Evolutionary conservation across 2,329 filamentous ascomycete genomes (phyloP).

Genomic region (Pseudocercospora pini-densiflorae): DNA sequence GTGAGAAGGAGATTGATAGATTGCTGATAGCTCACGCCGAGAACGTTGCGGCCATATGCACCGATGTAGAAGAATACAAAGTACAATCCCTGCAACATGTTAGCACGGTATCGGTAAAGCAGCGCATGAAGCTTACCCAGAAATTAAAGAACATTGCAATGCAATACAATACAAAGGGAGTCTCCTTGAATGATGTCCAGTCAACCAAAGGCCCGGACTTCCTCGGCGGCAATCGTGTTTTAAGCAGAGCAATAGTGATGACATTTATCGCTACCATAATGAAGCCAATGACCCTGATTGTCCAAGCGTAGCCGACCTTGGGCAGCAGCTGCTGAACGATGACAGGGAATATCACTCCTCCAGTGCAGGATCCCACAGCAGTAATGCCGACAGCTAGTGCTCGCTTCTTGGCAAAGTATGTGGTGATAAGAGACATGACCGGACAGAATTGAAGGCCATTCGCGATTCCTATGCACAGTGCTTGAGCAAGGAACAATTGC

Average conservation of each 20-base stretch:
- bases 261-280: slow-evolving; percentile 45
- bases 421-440: slow-evolving; percentile 65
- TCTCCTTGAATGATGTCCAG: slow-evolving; percentile 46
- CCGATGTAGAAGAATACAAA: slow-evolving; percentile 54
- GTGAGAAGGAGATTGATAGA: slow-evolving; percentile 62
- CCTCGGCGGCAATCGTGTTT: slow-evolving; percentile 49
- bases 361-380: slow-evolving; percentile 63
- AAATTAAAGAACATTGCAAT: slow-evolving; percentile 55
- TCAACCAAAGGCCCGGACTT: slow-evolving; percentile 50
- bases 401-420: slow-evolving; percentile 65
- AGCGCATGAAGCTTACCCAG: slow-evolving; percentile 30
- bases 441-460: slow-evolving; percentile 69
- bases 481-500: slow-evolving; percentile 60
- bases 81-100: slow-evolving; percentile 36
- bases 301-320: slow-evolving; percentile 60
- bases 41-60: slow-evolving; percentile 43
- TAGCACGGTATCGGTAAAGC: background rate
- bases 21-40: slow-evolving; percentile 53
- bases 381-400: slow-evolving; percentile 64
- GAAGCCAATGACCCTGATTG: slow-evolving; percentile 57
- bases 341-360: slow-evolving; percentile 59
- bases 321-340: slow-evolving; percentile 55
- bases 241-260: slow-evolving; percentile 36
- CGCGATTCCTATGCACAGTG: slow-evolving; percentile 57
- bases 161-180: slow-evolving; percentile 47